Evolutionary conservation across 2,329 filamentous ascomycete genomes (phyloP), one percentile per base, ranked within the genome.

Genomic region (Chrysoporthe puriensis): DNA sequence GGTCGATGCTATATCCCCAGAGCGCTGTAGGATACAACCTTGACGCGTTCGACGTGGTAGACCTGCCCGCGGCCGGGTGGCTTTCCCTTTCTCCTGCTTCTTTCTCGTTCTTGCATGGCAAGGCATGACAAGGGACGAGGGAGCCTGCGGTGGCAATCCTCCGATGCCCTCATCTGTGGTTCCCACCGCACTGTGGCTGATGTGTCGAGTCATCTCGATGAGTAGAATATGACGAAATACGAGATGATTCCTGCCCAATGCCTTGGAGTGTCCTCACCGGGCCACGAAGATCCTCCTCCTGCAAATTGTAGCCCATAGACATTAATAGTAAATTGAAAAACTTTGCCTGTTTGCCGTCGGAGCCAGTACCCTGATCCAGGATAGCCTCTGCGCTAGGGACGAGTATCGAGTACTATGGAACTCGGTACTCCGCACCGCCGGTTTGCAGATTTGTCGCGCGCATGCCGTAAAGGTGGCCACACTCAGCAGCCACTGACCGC

Each of bases 171-270:
- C 40, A 21, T 52, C 18, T 52, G 34, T 52, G 18, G 43, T 21
- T n/a, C 46, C 18, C 8, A 43, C 21, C 32, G 34, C 48, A 43
- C 61, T 60, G 36, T 63, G 46, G 26, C 36, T 48, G n/a, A 63
- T 18, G 18, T 34, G 9, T 16, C 36, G 59, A 36, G 59, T 63
- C 61, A 63, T 63, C 46, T 63, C 36, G 61, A 63, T 54, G 48
- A 54, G 50, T 54, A 42, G 46, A 54, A 14, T 7, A 64, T 64
- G 63, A 58, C 63, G 63, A 64, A 64, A 64, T 64, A 64, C 63
- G 63, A 64, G 54, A 44, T 46, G 52, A 57, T 21, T 42, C 34
- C 42, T 48, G 42, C 18, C 42, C 54, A n/a, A 18, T 16, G 9
- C 14, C 11, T 34, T 56, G 46, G 8, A 48, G 42, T 46, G 40